Evolutionary conservation across 1,139 yeast species (phyloP).

Genomic region (Yamadazyma dushanensis): DNA sequence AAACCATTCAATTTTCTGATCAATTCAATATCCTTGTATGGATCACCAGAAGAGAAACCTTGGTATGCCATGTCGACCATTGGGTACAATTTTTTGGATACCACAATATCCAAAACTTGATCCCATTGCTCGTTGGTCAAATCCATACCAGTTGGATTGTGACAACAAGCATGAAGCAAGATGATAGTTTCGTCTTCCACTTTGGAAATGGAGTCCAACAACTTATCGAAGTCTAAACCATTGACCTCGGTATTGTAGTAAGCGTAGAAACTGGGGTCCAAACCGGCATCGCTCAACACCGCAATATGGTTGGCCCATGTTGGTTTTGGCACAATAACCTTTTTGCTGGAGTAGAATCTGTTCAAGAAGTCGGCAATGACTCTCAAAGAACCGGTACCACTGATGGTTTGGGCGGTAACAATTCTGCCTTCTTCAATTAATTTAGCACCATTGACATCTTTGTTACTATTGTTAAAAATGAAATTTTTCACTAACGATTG

Average conservation of each 20-base stretch:
- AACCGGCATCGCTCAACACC: conserved; percentile 54
- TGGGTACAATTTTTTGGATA: conserved; percentile 67
- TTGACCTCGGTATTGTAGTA: conserved; percentile 57
- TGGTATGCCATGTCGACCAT: conserved; percentile 96
- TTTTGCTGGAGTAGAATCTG: conserved; percentile 44
- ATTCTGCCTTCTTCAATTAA: conserved; percentile 49
- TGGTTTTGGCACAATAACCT: conserved; percentile 63
- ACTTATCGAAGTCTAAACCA: conserved; percentile 52
- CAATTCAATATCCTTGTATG: conserved; percentile 48
- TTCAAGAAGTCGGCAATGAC: conserved; percentile 55
- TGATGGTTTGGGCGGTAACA: conserved; percentile 57
- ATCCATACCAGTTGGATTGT: conserved; percentile 97
- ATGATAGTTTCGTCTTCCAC: conserved; percentile 62
- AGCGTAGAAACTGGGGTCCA: conserved; percentile 39
- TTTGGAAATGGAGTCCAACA: conserved; percentile 40
- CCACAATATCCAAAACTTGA: conserved; percentile 58
- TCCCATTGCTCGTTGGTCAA: conserved; percentile 87
- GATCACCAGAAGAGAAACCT: conserved; percentile 88
- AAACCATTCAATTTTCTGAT: conserved; percentile 51
- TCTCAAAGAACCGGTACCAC: conserved; percentile 62
- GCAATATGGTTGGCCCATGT: conserved; percentile 78
- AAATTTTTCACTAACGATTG: conserved; percentile 50
- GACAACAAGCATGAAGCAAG: conserved; percentile 93
- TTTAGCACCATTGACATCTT: conserved; percentile 48
- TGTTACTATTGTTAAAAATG: conserved; percentile 50